These are phyloP conservation scores for Aspergillus novoparasiticus DNA, from an alignment of 2,329 filamentous ascomycete genomes.

Conservation along the genomic window DNA sequence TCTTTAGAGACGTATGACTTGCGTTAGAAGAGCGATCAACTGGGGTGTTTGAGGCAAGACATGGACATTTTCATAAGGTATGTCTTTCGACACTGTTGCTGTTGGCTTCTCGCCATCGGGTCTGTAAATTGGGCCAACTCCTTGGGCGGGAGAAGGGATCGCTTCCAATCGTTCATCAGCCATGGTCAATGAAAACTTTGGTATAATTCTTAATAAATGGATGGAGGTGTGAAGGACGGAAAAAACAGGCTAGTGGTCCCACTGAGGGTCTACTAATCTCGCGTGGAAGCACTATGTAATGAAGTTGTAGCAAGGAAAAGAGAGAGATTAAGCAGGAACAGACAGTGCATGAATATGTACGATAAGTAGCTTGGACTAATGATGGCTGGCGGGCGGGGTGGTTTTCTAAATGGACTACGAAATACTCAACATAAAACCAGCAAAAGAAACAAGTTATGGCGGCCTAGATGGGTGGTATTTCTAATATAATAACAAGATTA, in stretches of 20 bases:
- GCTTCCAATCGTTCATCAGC: slow-evolving; percentile 30
- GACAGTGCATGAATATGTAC: not conserved
- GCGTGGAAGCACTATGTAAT: not conserved
- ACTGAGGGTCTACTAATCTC: not conserved
- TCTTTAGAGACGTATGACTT: slow-evolving; percentile 49
- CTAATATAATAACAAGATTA: not conserved
- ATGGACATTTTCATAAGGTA: slow-evolving; percentile 83
- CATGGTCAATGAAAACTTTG: slow-evolving; percentile 18
- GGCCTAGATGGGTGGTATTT: not conserved
- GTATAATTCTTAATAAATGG: not conserved
- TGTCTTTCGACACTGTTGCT: slow-evolving; percentile 83
- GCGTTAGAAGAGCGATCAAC: slow-evolving; percentile 96
- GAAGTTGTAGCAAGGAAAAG: not conserved
- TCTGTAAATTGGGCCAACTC: slow-evolving; percentile 79
- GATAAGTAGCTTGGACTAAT: not conserved
- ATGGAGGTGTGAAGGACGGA: not conserved
- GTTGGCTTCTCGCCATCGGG: slow-evolving; percentile 76
- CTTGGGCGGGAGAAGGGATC: slow-evolving; percentile 58
- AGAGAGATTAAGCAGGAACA: not conserved
- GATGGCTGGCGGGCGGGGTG: not conserved
- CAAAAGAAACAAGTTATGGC: not conserved
- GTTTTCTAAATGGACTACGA: not conserved
- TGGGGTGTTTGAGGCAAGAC: slow-evolving; percentile 92
- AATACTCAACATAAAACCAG: not conserved
- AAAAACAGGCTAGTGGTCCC: not conserved